Evolutionary conservation across 257 asterid genomes (phyloP), one percentile per base, ranked within the genome.

Genomic region (Eustoma russellianum): DNA sequence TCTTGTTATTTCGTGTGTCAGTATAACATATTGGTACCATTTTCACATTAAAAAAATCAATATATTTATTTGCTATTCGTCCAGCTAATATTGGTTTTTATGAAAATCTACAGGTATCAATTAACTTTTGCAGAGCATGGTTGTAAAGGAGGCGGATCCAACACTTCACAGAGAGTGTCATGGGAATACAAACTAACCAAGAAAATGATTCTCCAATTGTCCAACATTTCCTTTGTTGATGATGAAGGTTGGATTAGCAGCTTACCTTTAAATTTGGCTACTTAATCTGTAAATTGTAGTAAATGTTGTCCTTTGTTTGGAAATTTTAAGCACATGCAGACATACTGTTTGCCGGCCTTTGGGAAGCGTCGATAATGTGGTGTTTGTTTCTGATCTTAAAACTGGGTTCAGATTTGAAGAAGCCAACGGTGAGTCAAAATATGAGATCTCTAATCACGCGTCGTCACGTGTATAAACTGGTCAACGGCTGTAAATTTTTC

Each of bases 101-200:
- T 3, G 6, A 38, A 17, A 7, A 15, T 41, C 38, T 13, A 28
- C 45, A 82, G 93, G 80, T 1, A 74, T 33, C 60, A 50, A 34
- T n/a, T 83, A 56, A 82, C 86, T 0, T 85, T 82, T 51, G 86
- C 64, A 0, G 95, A 88, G 79, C 40, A 65, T 15, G 28, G 45
- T 0, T 79, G 94, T 68, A 56, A 40, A 0, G 97, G 94, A 17
- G 47, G 17, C 6, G 95, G 97, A 51, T 65, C 95, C 28, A 55
- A 66, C 59, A 68, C 33, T 13, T 46, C 81, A 33, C 38, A 35
- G 17, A 64, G 97, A 50, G 93, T 89, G 57, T 33, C 24, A 24
- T 86, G 97, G 97, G 70, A 33, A 47, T 65, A 68, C 19, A 66
- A 55, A 33, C 40, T 79, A 35, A 76, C 74, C 48, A 30, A 6